Base-by-base conservation (phyloP, 2,329 filamentous ascomycete genomes). In the Aspergillus sp. region DNA sequence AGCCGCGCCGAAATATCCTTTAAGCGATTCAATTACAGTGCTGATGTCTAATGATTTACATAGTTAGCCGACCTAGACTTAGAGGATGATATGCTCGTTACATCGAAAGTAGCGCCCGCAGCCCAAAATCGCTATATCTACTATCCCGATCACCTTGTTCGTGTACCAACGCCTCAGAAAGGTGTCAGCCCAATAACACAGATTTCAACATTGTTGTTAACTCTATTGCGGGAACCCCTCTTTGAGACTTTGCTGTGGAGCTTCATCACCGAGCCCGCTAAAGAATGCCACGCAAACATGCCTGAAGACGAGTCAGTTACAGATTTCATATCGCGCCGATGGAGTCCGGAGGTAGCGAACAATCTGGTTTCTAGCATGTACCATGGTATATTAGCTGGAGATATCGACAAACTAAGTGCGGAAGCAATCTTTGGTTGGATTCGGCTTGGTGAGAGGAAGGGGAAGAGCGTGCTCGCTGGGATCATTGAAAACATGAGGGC, bases 341-440 rank as follows among this genome's bases (percentile, higher is more conserved):
- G 87, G 15, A 80, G 81, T 44, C 77, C 80, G 21, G 72, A 79
- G 35, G 62, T 90, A 6, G 85, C 86, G 14, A 82, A 95, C 64
- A 93, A 96, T 66, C 54, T 96, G 17, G 75, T 86, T 6, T 96
- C 91, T 5, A 91, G 88, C 1, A 70, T 86, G 2, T 75, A 91
- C 53, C 95, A 98, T 73, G 95, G 95, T 43, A 91, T 98, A 58
- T 96, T 96, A 73, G 95, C 93, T 21, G 95, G 95, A 5, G 90
- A 97, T 74, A 85, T 96, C 48, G 86, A 90, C 71, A 83, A 88
- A 69, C 79, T 98, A 51, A 96, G 92, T 73, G 86, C 85, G 48
- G 86, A 85, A 65, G 86, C 85, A 51, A 78, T 90, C 41, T 70
- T 88, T 40, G 76, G 87, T 9, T 64, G 74, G 25, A 56, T 78